Base-by-base conservation (phyloP, 2,329 filamentous ascomycete species). In the Ilyonectria mors-panacis region DNA sequence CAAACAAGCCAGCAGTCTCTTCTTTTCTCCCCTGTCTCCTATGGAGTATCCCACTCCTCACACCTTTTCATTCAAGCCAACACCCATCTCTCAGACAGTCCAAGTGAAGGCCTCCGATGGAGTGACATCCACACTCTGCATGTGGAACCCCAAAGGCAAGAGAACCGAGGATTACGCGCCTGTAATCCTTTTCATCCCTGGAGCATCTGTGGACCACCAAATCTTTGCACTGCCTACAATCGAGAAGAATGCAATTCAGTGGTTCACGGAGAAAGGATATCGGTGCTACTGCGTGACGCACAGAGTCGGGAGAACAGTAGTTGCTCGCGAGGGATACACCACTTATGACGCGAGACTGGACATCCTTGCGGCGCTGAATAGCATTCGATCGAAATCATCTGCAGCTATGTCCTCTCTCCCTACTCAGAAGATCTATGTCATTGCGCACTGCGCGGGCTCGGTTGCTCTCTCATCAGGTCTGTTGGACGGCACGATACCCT, bases 201-300 rank as follows among this genome's bases (percentile, higher is more conserved):
- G 89, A n/a, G 88, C 88, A 0, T 84, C 88, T 0, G 89, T 91
- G 1, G 88, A 91, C 75, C 87, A 92, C 71, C 86, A 88, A 69
- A 89, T 91, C 62, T 92, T 84, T 69, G 85, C 89, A 0, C 81
- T 90, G 23, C 89, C 89, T 2, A 91, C 89, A 2, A 89, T 92
- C 60, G 83, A 84, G 35, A 86, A 85, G 67, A 91, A 92, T 75
- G 84, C 88, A 1, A 84, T 92, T 69, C 88, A 90, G 72, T 91
- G 90, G 79, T 88, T 92, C 78, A 86, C 84, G 4, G 81, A 85
- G 3, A 85, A 85, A 1, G 89, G 89, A 17, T 91, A 92, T 78
- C 83, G 86, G 9, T 85, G 89, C 23, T 91, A 87, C 73, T 80
- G 89, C 13, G 78, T 85, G 0, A 87, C 89, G 1, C 87, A 87